phyloP scores from a whole-genome alignment of 2,329 filamentous ascomycete species.

The Alternaria metachromatica region DNA sequence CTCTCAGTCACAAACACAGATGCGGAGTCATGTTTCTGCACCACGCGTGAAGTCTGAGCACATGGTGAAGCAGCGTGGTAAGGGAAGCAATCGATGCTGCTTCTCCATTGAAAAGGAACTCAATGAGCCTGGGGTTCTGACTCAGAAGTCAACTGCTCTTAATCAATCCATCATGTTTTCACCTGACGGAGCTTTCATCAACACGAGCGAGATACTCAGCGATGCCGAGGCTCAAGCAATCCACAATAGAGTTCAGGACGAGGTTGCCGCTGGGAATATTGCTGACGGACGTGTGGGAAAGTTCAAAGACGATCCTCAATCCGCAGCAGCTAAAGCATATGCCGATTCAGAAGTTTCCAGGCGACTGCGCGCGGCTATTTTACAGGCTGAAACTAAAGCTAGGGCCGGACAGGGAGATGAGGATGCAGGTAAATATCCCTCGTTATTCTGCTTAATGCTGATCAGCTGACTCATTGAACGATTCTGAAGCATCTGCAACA shows the following conservation, averaged over 20 bases:
- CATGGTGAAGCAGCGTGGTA: neutral
- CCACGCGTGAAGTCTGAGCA: neutral
- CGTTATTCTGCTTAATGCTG: neutral
- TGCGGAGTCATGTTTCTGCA: neutral
- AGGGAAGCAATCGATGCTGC: neutral
- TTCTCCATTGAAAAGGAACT: neutral
- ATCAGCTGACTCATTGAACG: neutral
- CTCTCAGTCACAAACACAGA: neutral
- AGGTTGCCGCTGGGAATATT: neutral
- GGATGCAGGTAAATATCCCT: neutral
- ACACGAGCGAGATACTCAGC: neutral
- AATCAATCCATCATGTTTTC: neutral
- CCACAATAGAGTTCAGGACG: neutral
- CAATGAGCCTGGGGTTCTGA: neutral
- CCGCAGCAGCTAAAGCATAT: neutral
- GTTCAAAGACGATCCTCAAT: neutral
- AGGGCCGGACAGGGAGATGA: neutral
- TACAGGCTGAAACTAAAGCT: neutral
- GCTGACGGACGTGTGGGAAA: neutral
- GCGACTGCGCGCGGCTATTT: neutral
- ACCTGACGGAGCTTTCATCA: neutral
- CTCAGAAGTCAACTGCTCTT: neutral
- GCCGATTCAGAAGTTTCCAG: neutral
- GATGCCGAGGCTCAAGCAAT: neutral
- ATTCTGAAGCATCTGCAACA: neutral